Conservation (phyloP, 345 rosid genomes). For the Melastoma malabathricum region DNA sequence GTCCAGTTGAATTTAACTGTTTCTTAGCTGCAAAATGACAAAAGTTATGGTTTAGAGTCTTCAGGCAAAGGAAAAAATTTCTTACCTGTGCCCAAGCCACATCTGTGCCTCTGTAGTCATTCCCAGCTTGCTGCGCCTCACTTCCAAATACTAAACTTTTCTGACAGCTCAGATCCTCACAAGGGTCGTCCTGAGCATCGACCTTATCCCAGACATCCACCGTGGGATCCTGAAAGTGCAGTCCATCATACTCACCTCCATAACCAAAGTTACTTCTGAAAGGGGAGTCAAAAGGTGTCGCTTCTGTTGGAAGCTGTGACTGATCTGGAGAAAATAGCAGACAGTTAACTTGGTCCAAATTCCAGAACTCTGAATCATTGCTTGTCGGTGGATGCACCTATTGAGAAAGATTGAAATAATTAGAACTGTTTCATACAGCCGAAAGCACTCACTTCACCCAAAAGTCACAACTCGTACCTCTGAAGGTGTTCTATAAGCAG, state of each 20-base stretch:
- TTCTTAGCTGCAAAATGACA: too few species aligned
- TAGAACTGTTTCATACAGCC: not conserved
- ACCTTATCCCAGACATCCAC: conserved; percentile 38
- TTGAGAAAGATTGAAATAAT: conserved; percentile 5
- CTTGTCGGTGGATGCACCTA: conserved; percentile 24
- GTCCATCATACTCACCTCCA: conserved; percentile 17
- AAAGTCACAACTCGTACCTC: conserved; percentile 23
- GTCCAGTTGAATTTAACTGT: too few species aligned
- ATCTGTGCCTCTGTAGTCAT: too few species aligned
- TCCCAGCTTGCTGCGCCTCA: conserved; percentile 14
- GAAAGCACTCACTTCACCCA: too few species aligned
- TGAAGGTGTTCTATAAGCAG: conserved; percentile 17
- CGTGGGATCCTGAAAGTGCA: conserved; percentile 42
- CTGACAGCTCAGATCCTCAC: conserved; percentile 26
- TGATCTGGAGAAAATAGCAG: conserved; percentile 34
- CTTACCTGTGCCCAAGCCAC: too few species aligned
- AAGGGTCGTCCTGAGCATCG: conserved; percentile 27
- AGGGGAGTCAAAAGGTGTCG: conserved; percentile 31
- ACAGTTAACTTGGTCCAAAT: conserved; percentile 25
- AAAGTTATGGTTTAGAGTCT: too few species aligned
- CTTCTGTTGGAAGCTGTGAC: conserved; percentile 20
- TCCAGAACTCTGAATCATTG: conserved; percentile 13
- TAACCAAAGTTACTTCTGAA: conserved; percentile 65
- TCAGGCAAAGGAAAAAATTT: too few species aligned
- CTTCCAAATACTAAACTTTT: conserved; percentile 16